Evolutionary conservation across 805 yeast species (phyloP).

Genomic region (Ogataea corticis): DNA sequence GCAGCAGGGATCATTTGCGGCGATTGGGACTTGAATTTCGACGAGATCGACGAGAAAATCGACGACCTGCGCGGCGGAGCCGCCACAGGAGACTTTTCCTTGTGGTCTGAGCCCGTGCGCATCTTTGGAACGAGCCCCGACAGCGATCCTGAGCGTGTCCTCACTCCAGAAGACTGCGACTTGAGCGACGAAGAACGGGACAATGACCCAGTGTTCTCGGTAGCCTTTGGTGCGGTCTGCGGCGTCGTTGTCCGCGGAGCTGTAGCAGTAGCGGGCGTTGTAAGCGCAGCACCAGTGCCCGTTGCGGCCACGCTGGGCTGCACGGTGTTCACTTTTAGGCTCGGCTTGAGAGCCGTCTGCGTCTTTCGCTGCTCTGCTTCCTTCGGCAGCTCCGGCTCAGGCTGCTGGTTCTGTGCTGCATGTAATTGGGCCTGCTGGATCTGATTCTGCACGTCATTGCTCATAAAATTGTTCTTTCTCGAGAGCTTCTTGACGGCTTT

Average conservation of each 20-base stretch:
- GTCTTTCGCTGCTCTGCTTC: not conserved
- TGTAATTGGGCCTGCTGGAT: slow-evolving; percentile 30
- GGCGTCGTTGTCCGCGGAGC: too few species aligned
- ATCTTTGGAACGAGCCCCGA: slow-evolving; percentile 16
- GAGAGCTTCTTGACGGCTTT: slow-evolving; percentile 57
- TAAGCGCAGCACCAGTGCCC: not conserved
- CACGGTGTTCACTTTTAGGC: slow-evolving; percentile 3
- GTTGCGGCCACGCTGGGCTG: not conserved
- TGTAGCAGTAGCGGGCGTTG: not conserved
- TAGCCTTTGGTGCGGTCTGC: not conserved
- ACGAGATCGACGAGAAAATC: slow-evolving; percentile 36
- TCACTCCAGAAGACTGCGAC: slow-evolving; percentile 4
- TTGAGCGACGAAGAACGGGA: slow-evolving; percentile 10
- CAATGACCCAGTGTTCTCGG: not conserved
- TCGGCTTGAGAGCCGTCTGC: slow-evolving; percentile 1
- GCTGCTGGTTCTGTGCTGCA: slow-evolving; percentile 17
- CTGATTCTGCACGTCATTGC: slow-evolving; percentile 34
- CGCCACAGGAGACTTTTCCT: slow-evolving; percentile 16
- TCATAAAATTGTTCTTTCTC: slow-evolving; percentile 38
- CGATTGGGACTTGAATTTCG: slow-evolving; percentile 31
- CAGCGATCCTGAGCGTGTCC: slow-evolving; percentile 22
- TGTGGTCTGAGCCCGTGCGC: slow-evolving; percentile 19
- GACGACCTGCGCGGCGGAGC: slow-evolving; percentile 27
- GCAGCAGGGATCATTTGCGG: slow-evolving; percentile 5
- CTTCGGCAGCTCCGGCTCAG: not conserved